These are phyloP conservation scores for Phaffomyces antillensis DNA, from an alignment of 805 yeast genomes.

Conservation along the genomic window DNA sequence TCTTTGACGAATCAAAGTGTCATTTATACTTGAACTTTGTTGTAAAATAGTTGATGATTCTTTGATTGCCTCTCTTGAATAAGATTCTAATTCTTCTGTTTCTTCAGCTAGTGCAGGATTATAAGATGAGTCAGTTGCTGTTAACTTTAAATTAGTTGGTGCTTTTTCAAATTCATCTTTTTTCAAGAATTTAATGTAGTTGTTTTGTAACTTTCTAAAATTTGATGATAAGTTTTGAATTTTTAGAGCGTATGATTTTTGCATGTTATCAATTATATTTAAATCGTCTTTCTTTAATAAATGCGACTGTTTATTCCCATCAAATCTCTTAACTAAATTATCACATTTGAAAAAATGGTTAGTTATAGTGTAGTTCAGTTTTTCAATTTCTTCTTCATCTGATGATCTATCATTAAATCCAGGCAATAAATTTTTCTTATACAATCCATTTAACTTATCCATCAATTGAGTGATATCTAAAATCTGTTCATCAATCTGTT, in stretches of 20 bases:
- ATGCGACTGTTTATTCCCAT: conserved; percentile 28
- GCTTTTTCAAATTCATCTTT: conserved; percentile 64
- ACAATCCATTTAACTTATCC: conserved; percentile 56
- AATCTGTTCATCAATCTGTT: conserved; percentile 61
- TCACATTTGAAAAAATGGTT: conserved; percentile 74
- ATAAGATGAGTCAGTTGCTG: conserved; percentile 5
- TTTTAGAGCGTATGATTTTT: conserved; percentile 76
- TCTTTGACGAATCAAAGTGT: conserved; percentile 52
- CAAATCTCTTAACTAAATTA: conserved; percentile 61
- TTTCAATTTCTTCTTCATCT: conserved; percentile 75
- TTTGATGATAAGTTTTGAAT: conserved; percentile 72
- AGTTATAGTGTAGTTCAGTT: conserved; percentile 66
- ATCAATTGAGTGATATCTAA: conserved; percentile 45
- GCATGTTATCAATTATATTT: conserved; percentile 68
- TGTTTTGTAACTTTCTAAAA: conserved; percentile 83
- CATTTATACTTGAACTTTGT: conserved; percentile 29
- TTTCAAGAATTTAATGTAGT: conserved; percentile 75
- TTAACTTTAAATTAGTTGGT: conserved; percentile 18
- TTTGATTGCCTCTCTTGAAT: conserved; percentile 45
- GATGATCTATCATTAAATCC: conserved; percentile 75
- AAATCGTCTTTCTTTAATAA: conserved; percentile 37
- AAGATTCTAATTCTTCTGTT: conserved; percentile 38
- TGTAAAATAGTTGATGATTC: conserved; percentile 36
- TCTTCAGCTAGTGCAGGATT: conserved; percentile 28
- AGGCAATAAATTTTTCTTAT: conserved; percentile 78